Evolutionary conservation across 257 asterid species (phyloP).

Genomic region (Solanum chilense): DNA sequence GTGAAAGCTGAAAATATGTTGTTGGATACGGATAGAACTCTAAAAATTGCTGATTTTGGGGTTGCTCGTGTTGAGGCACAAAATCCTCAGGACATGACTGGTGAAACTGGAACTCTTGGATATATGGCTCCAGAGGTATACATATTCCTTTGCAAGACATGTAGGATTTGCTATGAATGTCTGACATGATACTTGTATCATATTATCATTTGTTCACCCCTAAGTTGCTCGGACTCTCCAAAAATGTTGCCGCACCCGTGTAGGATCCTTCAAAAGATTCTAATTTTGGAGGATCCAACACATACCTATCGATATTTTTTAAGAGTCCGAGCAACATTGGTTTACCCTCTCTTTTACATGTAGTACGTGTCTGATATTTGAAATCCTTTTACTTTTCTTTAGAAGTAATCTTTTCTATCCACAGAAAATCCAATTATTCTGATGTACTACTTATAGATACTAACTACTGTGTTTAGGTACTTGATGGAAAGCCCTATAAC

Average conservation of each 20-base stretch:
- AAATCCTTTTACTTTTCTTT: neutral
- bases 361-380: neutral
- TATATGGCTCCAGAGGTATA: conserved; percentile 96
- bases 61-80: conserved; percentile 95
- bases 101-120: conserved; percentile 95
- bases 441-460: neutral
- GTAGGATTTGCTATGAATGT: neutral
- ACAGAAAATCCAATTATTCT: neutral
- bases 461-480: conserved; percentile 35
- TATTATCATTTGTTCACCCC: neutral
- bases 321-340: neutral
- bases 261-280: no score
- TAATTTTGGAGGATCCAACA: no score
- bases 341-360: neutral
- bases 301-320: no score
- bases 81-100: conserved; percentile 91
- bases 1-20: conserved; percentile 94
- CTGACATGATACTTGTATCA: neutral
- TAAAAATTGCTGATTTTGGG: conserved; percentile 91
- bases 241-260: no score
- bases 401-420: neutral
- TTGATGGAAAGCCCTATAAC: conserved; percentile 90
- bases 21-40: conserved; percentile 37
- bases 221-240: no score
- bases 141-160: neutral